A percentile compares a stretch with the other conserved stretches of the same genome.
Evolutionary conservation across 495 filamentous ascomycete genomes (phyloP).

Genomic region (Sordaria brevicollis): DNA sequence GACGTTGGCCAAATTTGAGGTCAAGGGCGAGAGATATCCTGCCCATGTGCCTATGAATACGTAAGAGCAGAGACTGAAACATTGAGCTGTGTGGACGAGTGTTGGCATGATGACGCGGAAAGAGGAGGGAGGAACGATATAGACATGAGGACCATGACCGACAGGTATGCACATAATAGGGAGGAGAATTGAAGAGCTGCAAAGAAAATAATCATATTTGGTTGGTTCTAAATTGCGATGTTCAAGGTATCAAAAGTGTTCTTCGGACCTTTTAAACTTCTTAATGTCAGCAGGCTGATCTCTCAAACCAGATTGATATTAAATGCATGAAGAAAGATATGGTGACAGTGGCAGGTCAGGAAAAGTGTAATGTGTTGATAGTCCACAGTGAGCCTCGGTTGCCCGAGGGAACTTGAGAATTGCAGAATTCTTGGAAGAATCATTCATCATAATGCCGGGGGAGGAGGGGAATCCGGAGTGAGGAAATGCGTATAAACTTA

Average conservation of each 20-base stretch:
- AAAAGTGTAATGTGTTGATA: constrained; percentile 24
- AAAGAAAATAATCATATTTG: neutral
- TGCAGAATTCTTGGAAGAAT: constrained; percentile 47
- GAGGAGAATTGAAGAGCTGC: neutral
- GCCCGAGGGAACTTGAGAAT: constrained; percentile 32
- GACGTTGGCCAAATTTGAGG: constrained; percentile 31
- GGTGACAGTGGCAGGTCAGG: neutral
- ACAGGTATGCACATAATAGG: neutral
- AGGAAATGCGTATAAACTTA: neutral
- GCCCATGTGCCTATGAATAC: constrained; percentile 20
- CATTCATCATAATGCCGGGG: constrained; percentile 29
- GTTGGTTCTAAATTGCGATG: neutral
- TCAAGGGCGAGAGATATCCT: constrained; percentile 34
- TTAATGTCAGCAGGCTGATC: neutral
- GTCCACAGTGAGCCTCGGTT: constrained; percentile 15
- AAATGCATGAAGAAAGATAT: constrained; percentile 6
- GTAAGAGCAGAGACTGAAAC: constrained; percentile 3
- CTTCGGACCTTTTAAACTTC: neutral
- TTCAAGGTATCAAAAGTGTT: neutral
- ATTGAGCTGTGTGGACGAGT: neutral
- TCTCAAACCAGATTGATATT: neutral
- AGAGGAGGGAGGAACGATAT: neutral
- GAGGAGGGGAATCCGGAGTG: neutral
- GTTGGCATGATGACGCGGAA: neutral
- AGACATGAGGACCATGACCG: neutral